A percentile compares a stretch with the other conserved stretches of the same genome.
These are phyloP conservation scores for Hemerocallis citrina DNA, from an alignment of 106 monocot genomes.

Conservation along the genomic window DNA sequence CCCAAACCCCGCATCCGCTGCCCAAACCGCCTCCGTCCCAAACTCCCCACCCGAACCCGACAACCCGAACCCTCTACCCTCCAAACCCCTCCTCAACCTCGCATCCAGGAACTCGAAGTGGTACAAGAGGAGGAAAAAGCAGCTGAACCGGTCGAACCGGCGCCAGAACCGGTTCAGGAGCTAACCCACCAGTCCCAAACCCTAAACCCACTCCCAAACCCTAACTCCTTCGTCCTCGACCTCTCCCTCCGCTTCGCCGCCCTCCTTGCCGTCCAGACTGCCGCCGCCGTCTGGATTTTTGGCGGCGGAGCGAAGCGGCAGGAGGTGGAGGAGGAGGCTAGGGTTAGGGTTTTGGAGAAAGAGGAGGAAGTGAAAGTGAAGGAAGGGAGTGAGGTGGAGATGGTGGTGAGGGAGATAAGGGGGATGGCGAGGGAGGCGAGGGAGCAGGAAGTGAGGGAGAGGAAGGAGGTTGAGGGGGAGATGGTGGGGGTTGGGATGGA, in stretches of 20 bases:
- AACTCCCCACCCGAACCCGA: constrained; percentile 15
- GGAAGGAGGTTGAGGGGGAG: not conserved
- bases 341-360: not conserved
- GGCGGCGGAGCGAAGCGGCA: constrained; percentile 7
- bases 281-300: constrained; percentile 29
- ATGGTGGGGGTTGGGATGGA: not conserved
- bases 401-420: constrained; percentile 27
- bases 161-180: not conserved
- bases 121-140: not conserved
- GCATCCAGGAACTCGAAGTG: not conserved
- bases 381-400: constrained; percentile 4
- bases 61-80: not conserved
- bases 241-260: constrained; percentile 15
- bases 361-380: not conserved
- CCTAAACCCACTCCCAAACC: not conserved
- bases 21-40: constrained; percentile 35
- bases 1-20: constrained; percentile 17
- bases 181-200: not conserved
- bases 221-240: not conserved
- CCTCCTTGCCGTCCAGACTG: constrained; percentile 28
- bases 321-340: not conserved
- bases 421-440: constrained; percentile 32
- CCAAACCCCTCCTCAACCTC: not conserved
- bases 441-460: constrained; percentile 5
- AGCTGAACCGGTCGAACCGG: not conserved